A percentile compares a stretch with the other conserved stretches of the same genome.
Evolutionary conservation across 371 early-diverging fungal genomes (phyloP).

Genomic region (Mucor piriformis): DNA sequence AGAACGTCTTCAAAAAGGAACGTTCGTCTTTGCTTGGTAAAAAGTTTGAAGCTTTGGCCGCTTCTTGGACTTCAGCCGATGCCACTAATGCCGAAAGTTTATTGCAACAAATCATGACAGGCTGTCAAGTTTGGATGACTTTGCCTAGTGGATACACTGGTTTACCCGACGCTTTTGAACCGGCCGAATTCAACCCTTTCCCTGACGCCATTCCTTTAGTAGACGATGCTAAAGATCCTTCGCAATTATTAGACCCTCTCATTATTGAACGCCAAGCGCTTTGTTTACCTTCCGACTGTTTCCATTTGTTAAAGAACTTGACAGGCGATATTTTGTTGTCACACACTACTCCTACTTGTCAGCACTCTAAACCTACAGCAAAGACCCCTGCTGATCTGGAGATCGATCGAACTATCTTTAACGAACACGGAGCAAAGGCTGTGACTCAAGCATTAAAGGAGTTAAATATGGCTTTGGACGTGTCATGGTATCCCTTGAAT

Average conservation of each 20-base stretch:
- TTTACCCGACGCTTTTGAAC: constrained; percentile 45
- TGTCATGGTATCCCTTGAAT: constrained; percentile 52
- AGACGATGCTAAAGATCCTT: constrained; percentile 65
- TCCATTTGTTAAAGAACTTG: constrained; percentile 70
- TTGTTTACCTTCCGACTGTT: constrained; percentile 67
- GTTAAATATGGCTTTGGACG: constrained; percentile 33
- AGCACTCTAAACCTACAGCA: constrained; percentile 68
- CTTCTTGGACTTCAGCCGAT: neutral
- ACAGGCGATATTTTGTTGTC: constrained; percentile 72
- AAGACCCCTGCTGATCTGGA: constrained; percentile 76
- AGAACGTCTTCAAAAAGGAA: constrained; percentile 14
- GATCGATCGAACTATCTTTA: constrained; percentile 67
- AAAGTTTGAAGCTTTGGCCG: constrained; percentile 16
- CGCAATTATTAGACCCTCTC: constrained; percentile 62
- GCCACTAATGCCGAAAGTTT: constrained; percentile 3
- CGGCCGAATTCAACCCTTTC: constrained; percentile 61
- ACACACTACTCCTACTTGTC: constrained; percentile 76
- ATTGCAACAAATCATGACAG: constrained; percentile 28
- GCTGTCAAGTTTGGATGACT: constrained; percentile 44
- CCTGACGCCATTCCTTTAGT: constrained; percentile 60
- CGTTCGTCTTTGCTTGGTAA: constrained; percentile 8
- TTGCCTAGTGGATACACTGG: constrained; percentile 45
- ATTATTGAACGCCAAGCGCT: constrained; percentile 62
- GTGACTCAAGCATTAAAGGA: constrained; percentile 41
- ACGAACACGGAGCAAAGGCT: constrained; percentile 56